phyloP scores from a whole-genome alignment of 176 grass and related monocot genomes.

The Sorghum bicolor region Sorghum_bicolor_NCBIv3 NC_012870.2:59520501-59521000 shows the following conservation, averaged over 20 bases:
- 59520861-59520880: slow-evolving; percentile 38
- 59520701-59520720: slow-evolving; percentile 82
- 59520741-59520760: slow-evolving; percentile 45
- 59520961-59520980: not conserved
- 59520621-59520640: slow-evolving; percentile 54
- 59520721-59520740: slow-evolving; percentile 73
- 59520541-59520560: not conserved
- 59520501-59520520: not conserved
- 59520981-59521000: not conserved
- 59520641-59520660: not conserved
- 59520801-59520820: slow-evolving; percentile 53
- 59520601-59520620: slow-evolving; percentile 69
- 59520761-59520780: slow-evolving; percentile 64
- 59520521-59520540: not conserved
- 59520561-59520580: not conserved
- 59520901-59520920: slow-evolving; percentile 86
- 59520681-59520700: slow-evolving; percentile 72
- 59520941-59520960: slow-evolving; percentile 64
- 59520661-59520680: slow-evolving; percentile 75
- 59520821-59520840: slow-evolving; percentile 32
- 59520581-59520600: slow-evolving; percentile 45
- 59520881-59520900: slow-evolving; percentile 40
- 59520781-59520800: slow-evolving; percentile 94
- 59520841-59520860: slow-evolving; percentile 57
- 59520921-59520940: slow-evolving; percentile 60